Base-by-base conservation (phyloP, 257 asterid genomes). In the Solanum chmielewskii region DNA sequence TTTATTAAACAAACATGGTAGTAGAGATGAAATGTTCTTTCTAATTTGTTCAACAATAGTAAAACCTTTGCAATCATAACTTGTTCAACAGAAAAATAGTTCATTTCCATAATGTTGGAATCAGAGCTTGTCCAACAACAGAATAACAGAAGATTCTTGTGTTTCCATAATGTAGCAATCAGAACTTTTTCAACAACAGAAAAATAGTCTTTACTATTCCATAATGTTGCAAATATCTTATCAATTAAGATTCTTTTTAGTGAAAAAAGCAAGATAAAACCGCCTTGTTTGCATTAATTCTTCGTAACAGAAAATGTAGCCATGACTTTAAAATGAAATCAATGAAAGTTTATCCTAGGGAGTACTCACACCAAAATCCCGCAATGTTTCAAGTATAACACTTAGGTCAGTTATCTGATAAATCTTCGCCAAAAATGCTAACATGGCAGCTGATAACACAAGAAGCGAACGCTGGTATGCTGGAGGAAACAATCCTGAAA, bases 341-440 rank as follows among this genome's bases (percentile, higher is more conserved):
- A 49, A 56, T 64, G 31, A 47, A 69, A 68, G n/a, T 41, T 70
- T 49, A 70, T 23, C 75, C 21, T 39, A 70, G 25, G 68, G 35
- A 87, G 71, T 81, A 93, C 99, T 94, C 93, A 95, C 99, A 93
- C 91, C 94, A 56, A 89, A 91, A 59, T 86, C 92, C 44, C 91
- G 83, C 86, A 93, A 89, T 88, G 94, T 87, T 88, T 89, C 95
- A 23, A 89, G 90, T 87, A 97, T 88, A 87, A 88, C 89, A 77
- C 87, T 91, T 75, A 94, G 88, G 75, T 94, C 98, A 18, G 91
- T 64, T n/a, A 93, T 87, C 86, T 92, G 95, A 91, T 90, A 93
- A 44, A 94, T 92, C 92, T 93, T 97, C 42, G 96, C 98, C 21
- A 94, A 92, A 91, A 94, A 95, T 93, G 93, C 92, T 90, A 93